Base-by-base conservation (phyloP, 2,329 filamentous ascomycete species). In the Neopestalotiopsis clavispora region DNA sequence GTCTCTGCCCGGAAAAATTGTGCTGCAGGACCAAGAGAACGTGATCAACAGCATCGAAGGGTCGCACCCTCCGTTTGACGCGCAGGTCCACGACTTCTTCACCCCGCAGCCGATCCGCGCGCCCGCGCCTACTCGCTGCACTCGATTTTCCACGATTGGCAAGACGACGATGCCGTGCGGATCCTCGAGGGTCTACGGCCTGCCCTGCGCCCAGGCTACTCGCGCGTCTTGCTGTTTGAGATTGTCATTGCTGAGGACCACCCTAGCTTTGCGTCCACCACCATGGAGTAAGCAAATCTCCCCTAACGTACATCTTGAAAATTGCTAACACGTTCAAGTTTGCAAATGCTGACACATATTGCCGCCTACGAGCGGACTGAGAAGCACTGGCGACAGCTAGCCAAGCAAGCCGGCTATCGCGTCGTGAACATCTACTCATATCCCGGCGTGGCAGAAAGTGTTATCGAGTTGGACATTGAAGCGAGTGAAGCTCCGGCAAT, bases 201-300 rank as follows among this genome's bases (percentile, higher is more conserved):
- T 10, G 75, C 75, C 1, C 74, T 81, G 73, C 73, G 72, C 40
- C 72, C 67, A 32, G 73, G 78, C 64, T 78, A 81, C 68, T 82
- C 80, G 7, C 78, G 80, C 30, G 23, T 85, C 2, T 71, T 85
- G 9, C 73, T 85, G 23, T 81, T 82, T 40, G 83, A 85, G 68
- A 79, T 79, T 69, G 72, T 82, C 1, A 72, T 85, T 13, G 78
- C 80, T 4, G 67, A 70, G n/a, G 70, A 72, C 20, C 65, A 73
- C 2, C 65, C 74, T 1, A 70, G 71, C 5, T 72, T 72, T 66
- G 72, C 74, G 4, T 68, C 72, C 6, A 77, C 75, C 17, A 72
- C 71, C 4, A 75, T 75, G 74, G 75, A 77, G 34, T 38, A 38
- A 38, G 34, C 10, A 10, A 23, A 28, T 28, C 3, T 28, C 23